Base-by-base conservation (phyloP, 2,329 filamentous ascomycete species). In the Clonostachys rhizophaga region DNA sequence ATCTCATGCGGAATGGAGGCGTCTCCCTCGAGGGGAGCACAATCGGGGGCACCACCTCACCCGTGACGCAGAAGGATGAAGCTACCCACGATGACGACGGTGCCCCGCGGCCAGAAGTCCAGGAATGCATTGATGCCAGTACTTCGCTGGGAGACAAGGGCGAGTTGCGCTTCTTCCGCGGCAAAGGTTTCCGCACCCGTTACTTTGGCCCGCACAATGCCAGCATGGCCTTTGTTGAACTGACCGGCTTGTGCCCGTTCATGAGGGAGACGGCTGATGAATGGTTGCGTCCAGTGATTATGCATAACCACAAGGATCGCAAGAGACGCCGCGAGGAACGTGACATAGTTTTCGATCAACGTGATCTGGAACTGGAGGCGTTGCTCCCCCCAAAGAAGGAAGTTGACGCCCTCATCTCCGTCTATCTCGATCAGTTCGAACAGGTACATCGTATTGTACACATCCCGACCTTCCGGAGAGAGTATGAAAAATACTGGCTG, bases 241-340 rank as follows among this genome's bases (percentile, higher is more conserved):
- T 79, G 54, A 75, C 75, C 3, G 79, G 79, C 3, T 67, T 83
- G 42, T 77, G 72, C 42, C 75, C 77, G 13, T 83, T 83, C 49
- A 83, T 83, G 79, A 76, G 74, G 52, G 78, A 83, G 63, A 82
- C 78, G 1, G 78, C 79, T 10, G 76, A 81, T 46, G 77, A 82
- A 58, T 82, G 79, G 77, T 69, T 83, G 47, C 71, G 75, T 45
- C 79, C 79, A 8, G 72, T 82, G 41, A 77, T 79, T 36, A 69
- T 80, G 24, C 74, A 78, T 52, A 67, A 73, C 40, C 68, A 69
- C 52, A 81, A 83, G 62, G 78, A 83, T 54, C 74, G 78, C 44
- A 70, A 70, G 56, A 74, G 74, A 54, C 70, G 76, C 43, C 71
- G 72, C 50, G 68, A 75, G 53, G 75, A 79, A 36, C 71, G 78